Conservation (phyloP, 1,139 yeast genomes). For the Pichia sp. region DNA sequence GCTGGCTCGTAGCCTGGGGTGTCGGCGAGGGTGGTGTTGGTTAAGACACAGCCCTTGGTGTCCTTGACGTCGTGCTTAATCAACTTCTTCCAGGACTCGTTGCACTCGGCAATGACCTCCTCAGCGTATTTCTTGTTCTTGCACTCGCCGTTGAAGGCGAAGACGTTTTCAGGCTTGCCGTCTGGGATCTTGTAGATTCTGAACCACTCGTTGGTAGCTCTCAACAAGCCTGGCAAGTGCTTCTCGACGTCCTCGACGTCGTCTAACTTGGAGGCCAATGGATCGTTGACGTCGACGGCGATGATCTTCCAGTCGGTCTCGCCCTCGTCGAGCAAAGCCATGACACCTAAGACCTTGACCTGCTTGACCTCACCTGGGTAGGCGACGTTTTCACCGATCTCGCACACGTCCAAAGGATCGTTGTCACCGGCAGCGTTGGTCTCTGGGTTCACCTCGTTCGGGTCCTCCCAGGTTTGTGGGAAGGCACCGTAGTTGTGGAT, state of each 20-base stretch:
- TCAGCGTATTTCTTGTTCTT: conserved; percentile 70
- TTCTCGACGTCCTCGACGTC: conserved; percentile 74
- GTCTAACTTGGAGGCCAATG: conserved; percentile 64
- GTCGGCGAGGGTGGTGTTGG: conserved; percentile 67
- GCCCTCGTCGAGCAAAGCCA: conserved; percentile 88
- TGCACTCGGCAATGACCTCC: conserved; percentile 64
- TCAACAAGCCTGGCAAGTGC: conserved; percentile 74
- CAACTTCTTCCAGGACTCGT: conserved; percentile 67
- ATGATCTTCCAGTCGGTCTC: conserved; percentile 93
- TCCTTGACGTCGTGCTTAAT: conserved; percentile 45
- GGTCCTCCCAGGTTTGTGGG: conserved; percentile 96
- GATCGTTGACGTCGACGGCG: conserved; percentile 71
- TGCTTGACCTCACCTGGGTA: conserved; percentile 73
- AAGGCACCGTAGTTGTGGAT: conserved; percentile 91
- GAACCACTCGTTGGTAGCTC: conserved; percentile 87
- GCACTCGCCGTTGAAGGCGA: conserved; percentile 81
- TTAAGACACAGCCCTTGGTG: conserved; percentile 51
- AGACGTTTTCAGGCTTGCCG: conserved; percentile 82
- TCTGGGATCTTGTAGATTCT: conserved; percentile 86
- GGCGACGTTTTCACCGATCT: conserved; percentile 71
- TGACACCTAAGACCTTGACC: conserved; percentile 79
- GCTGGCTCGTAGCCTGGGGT: conserved; percentile 50
- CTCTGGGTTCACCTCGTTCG: conserved; percentile 63
- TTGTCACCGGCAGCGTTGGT: conserved; percentile 83
- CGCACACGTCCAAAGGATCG: conserved; percentile 89